phyloP scores from a whole-genome alignment of 2,329 filamentous ascomycete species.

The Anisogramma anomala region DNA sequence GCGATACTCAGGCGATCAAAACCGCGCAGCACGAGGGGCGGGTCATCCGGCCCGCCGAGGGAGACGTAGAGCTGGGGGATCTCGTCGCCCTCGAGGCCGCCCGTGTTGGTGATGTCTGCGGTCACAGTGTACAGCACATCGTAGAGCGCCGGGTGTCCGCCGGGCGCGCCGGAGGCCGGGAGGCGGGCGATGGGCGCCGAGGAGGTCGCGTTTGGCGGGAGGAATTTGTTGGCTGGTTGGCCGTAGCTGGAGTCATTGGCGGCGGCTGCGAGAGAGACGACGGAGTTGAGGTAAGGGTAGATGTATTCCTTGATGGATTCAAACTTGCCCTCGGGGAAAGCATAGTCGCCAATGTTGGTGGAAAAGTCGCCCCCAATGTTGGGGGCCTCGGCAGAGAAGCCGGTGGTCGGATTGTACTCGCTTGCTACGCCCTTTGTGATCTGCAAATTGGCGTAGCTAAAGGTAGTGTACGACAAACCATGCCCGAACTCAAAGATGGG shows the following conservation, averaged over 20 bases:
- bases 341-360: slow-evolving; percentile 51
- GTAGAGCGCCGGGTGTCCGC: slow-evolving; percentile 55
- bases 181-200: slow-evolving; percentile 44
- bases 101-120: slow-evolving; percentile 61
- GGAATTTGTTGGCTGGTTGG: slow-evolving; percentile 41
- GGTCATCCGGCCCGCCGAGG: slow-evolving; percentile 67
- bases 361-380: slow-evolving; percentile 53
- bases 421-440: slow-evolving; percentile 38
- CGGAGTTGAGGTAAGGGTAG: slow-evolving; percentile 61
- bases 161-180: slow-evolving; percentile 38
- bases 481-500: slow-evolving; percentile 74
- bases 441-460: slow-evolving; percentile 58
- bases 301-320: slow-evolving; percentile 44
- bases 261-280: slow-evolving; percentile 42
- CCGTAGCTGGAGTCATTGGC: slow-evolving; percentile 51
- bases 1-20: slow-evolving; percentile 66
- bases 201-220: slow-evolving; percentile 48
- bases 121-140: slow-evolving; percentile 58
- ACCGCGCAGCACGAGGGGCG: slow-evolving; percentile 55
- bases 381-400: slow-evolving; percentile 52
- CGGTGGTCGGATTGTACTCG: slow-evolving; percentile 47
- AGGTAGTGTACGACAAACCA: slow-evolving; percentile 71
- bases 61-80: slow-evolving; percentile 69
- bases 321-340: slow-evolving; percentile 49
- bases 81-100: slow-evolving; percentile 52